Evolutionary conservation across 768 basidiomycete genomes (phyloP), one percentile per base, ranked within the genome.

Genomic region (Pulveroboletus sp.): DNA sequence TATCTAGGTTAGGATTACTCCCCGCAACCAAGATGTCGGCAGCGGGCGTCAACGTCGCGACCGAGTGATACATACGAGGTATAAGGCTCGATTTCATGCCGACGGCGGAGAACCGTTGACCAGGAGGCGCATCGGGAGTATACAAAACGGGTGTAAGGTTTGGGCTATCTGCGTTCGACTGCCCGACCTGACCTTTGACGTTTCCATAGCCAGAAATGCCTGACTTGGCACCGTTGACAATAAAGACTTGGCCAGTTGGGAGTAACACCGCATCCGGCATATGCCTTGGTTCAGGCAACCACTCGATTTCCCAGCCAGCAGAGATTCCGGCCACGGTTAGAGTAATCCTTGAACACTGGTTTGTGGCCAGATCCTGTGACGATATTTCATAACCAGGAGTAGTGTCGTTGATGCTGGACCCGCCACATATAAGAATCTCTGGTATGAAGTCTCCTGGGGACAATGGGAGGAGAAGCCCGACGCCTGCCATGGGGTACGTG

Each of bases 241-340:
- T 79, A 41, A 90, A 59, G 23, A 90, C 71, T 32, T 83, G 69
- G 24, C 89, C 89, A 19, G 81, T 86, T 4, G 91, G 91, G 37
- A 91, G 79, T 14, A 91, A 71, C 17, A 92, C 83, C n/a, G 82
- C 82, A 60, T 92, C 86, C 3, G 80, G 78, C 89, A 92, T 92
- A 16, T 77, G 74, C 26, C 89, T 81, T 30, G 86, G 76, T 37
- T 81, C 64, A 1, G 87, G 88, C 78, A 92, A 88, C 42, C 78
- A 65, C 49, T 92, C 89, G 11, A 83, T 77, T 62, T 80, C 66
- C 90, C 90, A 92, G 20, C 86, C 88, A 1, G 68, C 63, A 11
- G 71, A 65, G 45, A 88, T 89, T 13, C 86, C 86, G 3, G 70
- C 72, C 12, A 80, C 76, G 0, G 80, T 84, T 49, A 91, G 72